Percentiles rank a stretch among this genome's conserved stretches.
phyloP scores from a whole-genome alignment of 1,139 yeast species.

The Scheffersomyces illinoinensis region DNA sequence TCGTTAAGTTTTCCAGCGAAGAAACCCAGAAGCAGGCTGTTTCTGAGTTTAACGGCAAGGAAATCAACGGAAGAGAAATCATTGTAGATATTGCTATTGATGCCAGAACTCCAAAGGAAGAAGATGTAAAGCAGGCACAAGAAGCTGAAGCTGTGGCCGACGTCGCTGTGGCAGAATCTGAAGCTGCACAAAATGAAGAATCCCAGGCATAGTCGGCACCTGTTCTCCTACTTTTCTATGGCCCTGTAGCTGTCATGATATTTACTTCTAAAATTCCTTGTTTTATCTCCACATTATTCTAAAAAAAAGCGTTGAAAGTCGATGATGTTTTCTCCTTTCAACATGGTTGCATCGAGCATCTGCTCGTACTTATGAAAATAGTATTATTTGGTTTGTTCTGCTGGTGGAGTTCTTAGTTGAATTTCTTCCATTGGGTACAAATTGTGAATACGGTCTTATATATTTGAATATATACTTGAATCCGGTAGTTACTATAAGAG shows the following conservation, averaged over 20 bases:
- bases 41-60: conserved; percentile 52
- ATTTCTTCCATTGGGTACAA: conserved; percentile 4
- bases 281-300: not conserved
- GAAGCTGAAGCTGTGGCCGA: conserved; percentile 4
- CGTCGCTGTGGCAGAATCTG: conserved; percentile 1
- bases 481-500: not conserved
- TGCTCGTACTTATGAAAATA: not conserved
- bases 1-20: conserved; percentile 52
- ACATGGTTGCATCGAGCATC: not conserved
- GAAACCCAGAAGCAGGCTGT: conserved; percentile 52
- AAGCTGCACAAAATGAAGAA: not conserved
- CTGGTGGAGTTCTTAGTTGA: conserved; percentile 15
- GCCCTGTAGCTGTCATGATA: not conserved
- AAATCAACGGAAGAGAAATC: conserved; percentile 54
- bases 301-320: not conserved
- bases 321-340: not conserved
- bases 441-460: not conserved
- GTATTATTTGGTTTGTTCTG: not conserved
- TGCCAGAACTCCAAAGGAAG: conserved; percentile 31
- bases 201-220: not conserved
- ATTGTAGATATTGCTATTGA: conserved; percentile 61
- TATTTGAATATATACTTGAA: not conserved
- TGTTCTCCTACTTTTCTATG: not conserved
- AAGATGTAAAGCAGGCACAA: conserved; percentile 8
- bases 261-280: conserved; percentile 1